Evolutionary conservation across 1,284 basidiomycete species (phyloP), one percentile per base, ranked within the genome.

Genomic region (Farysia itapuensis): DNA sequence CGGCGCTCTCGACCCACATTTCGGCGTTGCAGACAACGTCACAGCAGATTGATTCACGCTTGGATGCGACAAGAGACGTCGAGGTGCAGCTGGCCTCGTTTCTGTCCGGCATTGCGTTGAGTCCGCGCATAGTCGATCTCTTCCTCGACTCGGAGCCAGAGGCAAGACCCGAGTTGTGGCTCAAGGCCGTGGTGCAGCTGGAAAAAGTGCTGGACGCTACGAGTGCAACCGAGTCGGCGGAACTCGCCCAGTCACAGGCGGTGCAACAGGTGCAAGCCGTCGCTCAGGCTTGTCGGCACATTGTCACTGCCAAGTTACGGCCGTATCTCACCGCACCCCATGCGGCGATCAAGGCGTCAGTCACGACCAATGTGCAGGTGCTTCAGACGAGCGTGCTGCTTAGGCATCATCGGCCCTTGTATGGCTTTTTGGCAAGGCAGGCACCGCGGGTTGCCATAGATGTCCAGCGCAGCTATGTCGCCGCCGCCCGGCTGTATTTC

Each of bases 1-100:
- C 88, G 4, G 85, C 87, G 2, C 92, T 97, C 4, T 96, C 94
- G 3, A 88, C 90, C 0, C 93, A 98, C 74, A 95, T 99, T 73
- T 87, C 89, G 0, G 88, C 94, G 60, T 82, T 99, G 19, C 94
- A 98, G 75, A 83, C 84, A 52, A 84, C 90, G 28, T 93, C 89
- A 71, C 87, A 89, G 59, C 86, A 87, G 35, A 94, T 98, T 36
- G 93, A 96, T 60, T 84, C 83, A 50, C 83, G 87, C 49, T 81
- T 97, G 40, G 88, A 86, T 75, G 88, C 86, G 35, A 82, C 92
- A 44, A 83, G 86, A 77, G 90, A 93, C 66, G 48, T 96, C 54
- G 89, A 95, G 77, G 86, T 86, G 42, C 87, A 89, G 2, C 81
- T 98, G 23, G 86, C 89, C 6, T 85, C 82, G 50, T 83, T 96